Conservation (phyloP, 225 moss, liverwort and hornwort genomes). For the Physcomitrellopsis africana region DNA sequence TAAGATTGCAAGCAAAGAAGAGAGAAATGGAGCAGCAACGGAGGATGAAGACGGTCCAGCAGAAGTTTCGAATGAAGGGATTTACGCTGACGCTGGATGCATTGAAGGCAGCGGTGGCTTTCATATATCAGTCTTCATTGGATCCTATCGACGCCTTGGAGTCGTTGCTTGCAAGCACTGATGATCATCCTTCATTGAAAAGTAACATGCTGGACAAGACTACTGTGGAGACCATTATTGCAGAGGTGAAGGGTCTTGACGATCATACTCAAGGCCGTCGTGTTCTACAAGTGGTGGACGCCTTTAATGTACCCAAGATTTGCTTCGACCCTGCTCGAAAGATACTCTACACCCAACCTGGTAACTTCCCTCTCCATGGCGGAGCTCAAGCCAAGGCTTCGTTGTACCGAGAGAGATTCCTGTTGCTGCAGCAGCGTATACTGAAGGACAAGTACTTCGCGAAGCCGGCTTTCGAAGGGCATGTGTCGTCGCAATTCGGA, state of each 20-base stretch:
- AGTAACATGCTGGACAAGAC: slow-evolving; percentile 83
- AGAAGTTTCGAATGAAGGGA: slow-evolving; percentile 91
- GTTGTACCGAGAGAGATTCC: slow-evolving; percentile 84
- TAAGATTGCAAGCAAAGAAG: not conserved
- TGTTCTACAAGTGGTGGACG: slow-evolving; percentile 64
- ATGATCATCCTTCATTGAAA: slow-evolving; percentile 65
- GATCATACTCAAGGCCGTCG: slow-evolving; percentile 52
- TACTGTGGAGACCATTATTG: slow-evolving; percentile 59
- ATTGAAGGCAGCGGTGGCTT: slow-evolving; percentile 64
- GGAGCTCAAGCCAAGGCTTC: slow-evolving; percentile 82
- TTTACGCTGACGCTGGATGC: slow-evolving; percentile 84
- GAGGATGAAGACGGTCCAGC: slow-evolving; percentile 89
- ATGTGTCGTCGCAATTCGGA: slow-evolving; percentile 48
- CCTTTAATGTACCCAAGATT: slow-evolving; percentile 72
- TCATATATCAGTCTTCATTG: slow-evolving; percentile 52
- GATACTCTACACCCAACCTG: slow-evolving; percentile 62
- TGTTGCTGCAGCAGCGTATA: slow-evolving; percentile 83
- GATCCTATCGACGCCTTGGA: slow-evolving; percentile 61
- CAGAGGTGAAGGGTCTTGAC: slow-evolving; percentile 55
- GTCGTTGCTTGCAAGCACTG: slow-evolving; percentile 63
- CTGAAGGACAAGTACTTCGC: slow-evolving; percentile 76
- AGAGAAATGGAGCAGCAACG: slow-evolving; percentile 68
- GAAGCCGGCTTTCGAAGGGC: slow-evolving; percentile 53
- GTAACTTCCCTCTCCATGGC: slow-evolving; percentile 65
- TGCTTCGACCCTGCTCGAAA: slow-evolving; percentile 78